These are phyloP conservation scores for Mycena crocata DNA, from an alignment of 768 basidiomycete genomes.

Conservation along the genomic window DNA sequence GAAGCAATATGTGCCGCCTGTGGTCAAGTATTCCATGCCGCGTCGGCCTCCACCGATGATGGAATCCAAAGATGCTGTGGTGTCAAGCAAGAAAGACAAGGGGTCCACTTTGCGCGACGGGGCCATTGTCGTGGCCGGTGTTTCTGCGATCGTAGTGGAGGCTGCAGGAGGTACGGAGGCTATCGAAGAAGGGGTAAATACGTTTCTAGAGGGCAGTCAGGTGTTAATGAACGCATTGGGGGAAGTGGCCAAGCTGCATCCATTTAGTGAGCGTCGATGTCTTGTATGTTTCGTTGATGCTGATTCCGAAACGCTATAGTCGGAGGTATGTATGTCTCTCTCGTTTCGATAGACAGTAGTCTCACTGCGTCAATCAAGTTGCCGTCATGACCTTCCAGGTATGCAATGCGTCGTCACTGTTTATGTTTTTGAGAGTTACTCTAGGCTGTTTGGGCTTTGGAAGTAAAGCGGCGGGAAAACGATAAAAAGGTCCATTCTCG, in stretches of 20 bases:
- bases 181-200: conserved; percentile 31
- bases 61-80: not conserved
- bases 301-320: not conserved
- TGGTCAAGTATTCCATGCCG: not conserved
- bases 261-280: conserved; percentile 26
- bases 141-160: not conserved
- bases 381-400: conserved; percentile 20
- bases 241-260: conserved; percentile 40
- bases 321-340: conserved; percentile 3
- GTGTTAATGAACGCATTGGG: conserved; percentile 38
- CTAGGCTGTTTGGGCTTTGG: conserved; percentile 50
- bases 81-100: not conserved
- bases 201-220: conserved; percentile 37
- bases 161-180: conserved; percentile 12
- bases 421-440: conserved; percentile 40
- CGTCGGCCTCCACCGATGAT: not conserved
- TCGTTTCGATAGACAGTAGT: no score
- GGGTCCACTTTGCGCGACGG: not conserved
- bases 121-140: not conserved
- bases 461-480: conserved; percentile 50
- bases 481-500: conserved; percentile 45
- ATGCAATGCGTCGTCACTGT: conserved; percentile 39
- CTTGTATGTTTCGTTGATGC: not conserved
- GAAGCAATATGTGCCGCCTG: not conserved
- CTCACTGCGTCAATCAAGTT: not conserved